A percentile compares a stretch with the other conserved stretches of the same genome.
phyloP scores from a whole-genome alignment of 306 rosid species.

The Castanopsis chinensis region DNA sequence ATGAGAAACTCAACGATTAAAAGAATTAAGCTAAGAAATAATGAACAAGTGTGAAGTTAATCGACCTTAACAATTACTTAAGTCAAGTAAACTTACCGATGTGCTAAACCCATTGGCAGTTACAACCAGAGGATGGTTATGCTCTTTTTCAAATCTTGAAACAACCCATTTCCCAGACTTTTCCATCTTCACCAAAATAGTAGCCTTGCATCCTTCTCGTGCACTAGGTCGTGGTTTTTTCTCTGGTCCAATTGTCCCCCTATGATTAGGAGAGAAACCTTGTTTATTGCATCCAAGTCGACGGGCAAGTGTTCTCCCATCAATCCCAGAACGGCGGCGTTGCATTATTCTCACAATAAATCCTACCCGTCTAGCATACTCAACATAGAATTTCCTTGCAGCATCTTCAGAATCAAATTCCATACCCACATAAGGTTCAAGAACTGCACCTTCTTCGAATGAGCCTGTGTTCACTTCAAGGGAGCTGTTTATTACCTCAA shows the following conservation, averaged over 20 bases:
- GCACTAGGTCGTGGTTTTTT: conserved; percentile 79
- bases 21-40: not conserved
- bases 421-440: conserved; percentile 84
- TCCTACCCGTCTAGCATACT: conserved; percentile 74
- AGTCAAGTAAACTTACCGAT: conserved; percentile 53
- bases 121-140: conserved; percentile 77
- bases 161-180: conserved; percentile 93
- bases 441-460: conserved; percentile 44
- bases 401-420: conserved; percentile 82
- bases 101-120: conserved; percentile 74
- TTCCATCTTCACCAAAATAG: conserved; percentile 87
- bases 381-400: conserved; percentile 67
- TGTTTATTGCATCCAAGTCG: conserved; percentile 95
- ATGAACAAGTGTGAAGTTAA: not conserved
- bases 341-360: conserved; percentile 85
- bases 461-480: conserved; percentile 44
- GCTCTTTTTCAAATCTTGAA: conserved; percentile 80
- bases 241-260: conserved; percentile 50
- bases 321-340: conserved; percentile 79
- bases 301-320: conserved; percentile 92
- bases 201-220: conserved; percentile 95
- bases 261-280: conserved; percentile 79
- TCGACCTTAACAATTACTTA: not conserved
- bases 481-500: conserved; percentile 36
- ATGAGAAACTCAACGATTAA: not conserved